Evolutionary conservation across 164 flowering plant genomes (phyloP), one percentile per base, ranked within the genome.

Genomic region (Taxillus chinensis): DNA sequence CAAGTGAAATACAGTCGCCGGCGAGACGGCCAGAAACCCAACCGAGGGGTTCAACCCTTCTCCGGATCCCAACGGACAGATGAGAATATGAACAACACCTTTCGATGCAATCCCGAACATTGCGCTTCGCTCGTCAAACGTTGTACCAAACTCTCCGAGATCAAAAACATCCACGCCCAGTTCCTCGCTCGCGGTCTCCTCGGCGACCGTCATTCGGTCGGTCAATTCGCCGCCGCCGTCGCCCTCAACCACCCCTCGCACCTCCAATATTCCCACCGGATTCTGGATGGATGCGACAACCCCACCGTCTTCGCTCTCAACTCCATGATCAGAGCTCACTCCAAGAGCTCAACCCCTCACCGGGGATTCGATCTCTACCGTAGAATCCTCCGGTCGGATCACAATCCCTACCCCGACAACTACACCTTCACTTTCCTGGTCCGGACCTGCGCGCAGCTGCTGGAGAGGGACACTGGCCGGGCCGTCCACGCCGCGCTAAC

Each of bases 311-410:
- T 78, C 60, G 52, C 81, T 42, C 53, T 82, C 8, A 82, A 82
- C 60, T 70, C 82, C 74, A 66, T 82, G 78, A 80, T 80, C 62
- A 76, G 84, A 70, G 80, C 80, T 38, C 64, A 82, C 59, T 80
- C 78, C 59, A 80, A 70, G 49, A 71, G 80, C 80, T 49, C 75
- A 2, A 60, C 62, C 45, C 86, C 84, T 38, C 59, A 67, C 1
- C 60, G 46, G 27, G 60, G 79, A 69, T 78, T 81, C 62, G 71
- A 70, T 2, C 75, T 73, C 55, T 81, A 74, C 58, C 60, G 46
- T 15, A 70, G 51, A 49, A 76, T 78, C 49, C 72, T 75, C 14
- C 71, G 40, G 5, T 72, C 75, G 0, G 39, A 17, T 5, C n/a
- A 45, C 9, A 40, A 59, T 41, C 42, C 73, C 3, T 59, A 57